Evolutionary conservation across 257 asterid species (phyloP), one percentile per base, ranked within the genome.

Genomic region (Lycium ferocissimum): DNA sequence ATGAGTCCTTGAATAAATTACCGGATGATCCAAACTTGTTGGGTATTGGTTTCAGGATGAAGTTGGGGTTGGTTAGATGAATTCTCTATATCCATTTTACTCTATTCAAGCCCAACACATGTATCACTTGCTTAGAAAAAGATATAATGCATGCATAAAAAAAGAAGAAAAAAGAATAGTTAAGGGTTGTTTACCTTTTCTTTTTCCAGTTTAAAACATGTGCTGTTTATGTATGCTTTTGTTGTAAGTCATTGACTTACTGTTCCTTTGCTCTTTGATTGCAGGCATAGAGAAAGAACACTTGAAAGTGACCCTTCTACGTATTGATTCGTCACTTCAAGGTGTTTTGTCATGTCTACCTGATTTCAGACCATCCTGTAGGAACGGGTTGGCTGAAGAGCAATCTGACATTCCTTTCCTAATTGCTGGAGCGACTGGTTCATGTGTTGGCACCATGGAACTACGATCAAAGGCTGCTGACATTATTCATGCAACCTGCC

Each of bases 321-420:
- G 99, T 83, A 90, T 97, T 86, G 97, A 95, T 92, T 97, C 99
- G 78, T 93, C 99, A 81, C 89, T 97, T 84, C 99, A 95, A 91
- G 99, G 99, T 79, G 97, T 92, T 91, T 89, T 93, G 85, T 94
- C 98, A 71, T 97, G 99, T 90, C 94, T 97, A 89, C 99, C 99
- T 84, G 99, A 97, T 91, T 97, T 97, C 92, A 91, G 90, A 90
- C 98, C 95, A 72, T 90, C 98, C 89, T 87, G 87, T 88, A 89
- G 87, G 90, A 92, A 90, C 59, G 96, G 90, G 90, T 86, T 92
- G 94, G 95, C 85, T 86, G 92, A 90, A 84, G 98, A 93, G 86
- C 88, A 91, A 78, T 91, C 85, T 66, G 62, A 61, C 61, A 72
- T 89, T 88, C 91, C 93, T 86, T 94, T 97, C 89, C 80, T 91